Evolutionary conservation across 257 asterid species (phyloP).

Genomic region (Verbena officinalis): DNA sequence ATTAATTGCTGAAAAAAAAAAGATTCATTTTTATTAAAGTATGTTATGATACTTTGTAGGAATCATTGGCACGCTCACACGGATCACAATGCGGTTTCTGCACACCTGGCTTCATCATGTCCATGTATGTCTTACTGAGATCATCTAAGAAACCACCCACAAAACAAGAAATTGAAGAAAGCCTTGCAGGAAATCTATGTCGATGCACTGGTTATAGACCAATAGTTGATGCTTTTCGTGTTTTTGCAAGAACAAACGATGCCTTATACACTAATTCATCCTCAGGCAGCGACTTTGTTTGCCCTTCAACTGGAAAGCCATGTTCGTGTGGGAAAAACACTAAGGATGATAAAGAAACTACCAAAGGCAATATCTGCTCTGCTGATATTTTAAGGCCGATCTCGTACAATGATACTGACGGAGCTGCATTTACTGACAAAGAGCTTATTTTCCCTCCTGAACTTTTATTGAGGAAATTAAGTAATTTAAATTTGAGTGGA

Average conservation of each 20-base stretch:
- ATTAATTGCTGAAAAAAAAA: not conserved
- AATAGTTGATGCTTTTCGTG: constrained; percentile 90
- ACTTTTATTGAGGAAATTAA: constrained; percentile 62
- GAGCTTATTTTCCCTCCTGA: constrained; percentile 97
- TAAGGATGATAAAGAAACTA: constrained; percentile 35
- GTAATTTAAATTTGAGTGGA: constrained; percentile 61
- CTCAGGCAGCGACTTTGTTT: constrained; percentile 58
- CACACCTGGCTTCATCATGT: constrained; percentile 97
- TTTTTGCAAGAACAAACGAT: constrained; percentile 77
- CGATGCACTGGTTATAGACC: constrained; percentile 99
- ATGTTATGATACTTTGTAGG: constrained; percentile 51
- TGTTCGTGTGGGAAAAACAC: constrained; percentile 71
- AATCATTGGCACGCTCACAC: constrained; percentile 79
- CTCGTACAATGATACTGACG: constrained; percentile 69
- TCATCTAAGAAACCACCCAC: constrained; percentile 74
- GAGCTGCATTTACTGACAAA: constrained; percentile 69
- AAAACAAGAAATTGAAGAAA: constrained; percentile 81
- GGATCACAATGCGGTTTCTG: constrained; percentile 99
- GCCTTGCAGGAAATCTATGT: constrained; percentile 95
- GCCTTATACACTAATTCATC: constrained; percentile 61
- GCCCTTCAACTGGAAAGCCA: constrained; percentile 97
- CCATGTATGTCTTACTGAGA: constrained; percentile 89
- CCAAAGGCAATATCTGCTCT: constrained; percentile 29
- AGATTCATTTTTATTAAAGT: constrained; percentile 2
- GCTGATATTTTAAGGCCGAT: constrained; percentile 45